Evolutionary conservation across 2,329 filamentous ascomycete species (phyloP), one percentile per base, ranked within the genome.

Genomic region (Colletotrichum sp.): DNA sequence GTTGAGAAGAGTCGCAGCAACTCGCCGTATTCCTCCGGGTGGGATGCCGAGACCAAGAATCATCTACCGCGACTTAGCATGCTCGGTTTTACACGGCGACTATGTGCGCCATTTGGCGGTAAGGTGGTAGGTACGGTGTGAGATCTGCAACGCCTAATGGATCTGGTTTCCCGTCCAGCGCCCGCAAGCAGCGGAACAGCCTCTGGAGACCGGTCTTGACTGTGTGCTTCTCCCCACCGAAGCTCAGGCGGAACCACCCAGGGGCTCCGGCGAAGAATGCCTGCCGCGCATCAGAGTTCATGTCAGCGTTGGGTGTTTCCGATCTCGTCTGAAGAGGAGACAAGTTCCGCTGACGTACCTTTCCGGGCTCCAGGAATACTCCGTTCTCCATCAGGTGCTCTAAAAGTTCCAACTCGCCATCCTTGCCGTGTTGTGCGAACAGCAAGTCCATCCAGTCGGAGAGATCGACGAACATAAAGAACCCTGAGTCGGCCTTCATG

Each of bases 221-320:
- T 1, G 67, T 71, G 3, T 74, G 32, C 27, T 71, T 71, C 34
- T 74, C 72, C 15, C 67, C 52, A 12, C 72, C 72, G 8, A 71
- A 71, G 15, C 36, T 66, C 10, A 76, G 60, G 15, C 74, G 70
- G 36, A 74, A 76, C 64, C 65, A 74, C 16, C 74, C 70, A 6
- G 65, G 48, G 1, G 32, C 25, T 15, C 65, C 52, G 27, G 74
- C 60, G 36, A 34, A 68, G 48, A 69, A 68, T 39, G 66, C 27
- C 74, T 76, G 52, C 8, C 1, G 2, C 13, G 8, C 12, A 30
- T 55, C 15, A 4, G 6, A 22, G n/a, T 18, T 73, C 16, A 68
- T 36, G 55, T 43, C 36, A n/a, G 10, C 13, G 12, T 66, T 34
- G 16, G 13, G 6, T 27, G 13, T 2, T 13, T 9, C 9, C 9